Percentiles rank a stretch among this genome's conserved stretches.
phyloP scores from a whole-genome alignment of 768 basidiomycete genomes.

The Trametes villosa region DNA sequence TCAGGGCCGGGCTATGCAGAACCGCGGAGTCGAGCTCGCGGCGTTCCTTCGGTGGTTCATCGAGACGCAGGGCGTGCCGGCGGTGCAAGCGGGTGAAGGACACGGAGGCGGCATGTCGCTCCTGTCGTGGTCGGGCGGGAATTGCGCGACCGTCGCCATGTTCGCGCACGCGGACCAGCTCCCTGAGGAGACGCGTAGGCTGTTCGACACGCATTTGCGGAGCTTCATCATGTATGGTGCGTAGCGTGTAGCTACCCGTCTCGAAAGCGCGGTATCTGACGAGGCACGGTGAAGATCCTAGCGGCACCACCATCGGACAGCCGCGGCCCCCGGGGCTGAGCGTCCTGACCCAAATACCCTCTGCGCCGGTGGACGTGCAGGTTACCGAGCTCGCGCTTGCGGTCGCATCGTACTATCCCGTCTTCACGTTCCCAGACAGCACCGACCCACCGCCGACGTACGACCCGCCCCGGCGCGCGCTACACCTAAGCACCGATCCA shows the following conservation, averaged over 20 bases:
- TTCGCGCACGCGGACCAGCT: constrained; percentile 19
- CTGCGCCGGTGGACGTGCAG: not conserved
- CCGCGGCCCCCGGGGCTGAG: constrained; percentile 3
- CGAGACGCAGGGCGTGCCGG: constrained; percentile 19
- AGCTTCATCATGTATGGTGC: constrained; percentile 24
- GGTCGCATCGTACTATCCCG: constrained; percentile 17
- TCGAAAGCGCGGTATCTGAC: too few relatives aligned
- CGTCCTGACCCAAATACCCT: not conserved
- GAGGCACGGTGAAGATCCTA: constrained; percentile 6
- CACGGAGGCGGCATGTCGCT: constrained; percentile 13
- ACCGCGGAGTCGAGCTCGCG: constrained; percentile 22
- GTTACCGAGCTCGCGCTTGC: not conserved
- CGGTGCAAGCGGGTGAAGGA: not conserved
- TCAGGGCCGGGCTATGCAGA: constrained; percentile 1
- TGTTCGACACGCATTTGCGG: constrained; percentile 19
- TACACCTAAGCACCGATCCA: not conserved
- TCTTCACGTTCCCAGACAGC: constrained; percentile 4
- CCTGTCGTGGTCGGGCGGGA: constrained; percentile 26
- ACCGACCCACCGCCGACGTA: not conserved
- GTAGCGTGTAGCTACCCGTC: not conserved
- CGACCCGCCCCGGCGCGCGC: constrained; percentile 2
- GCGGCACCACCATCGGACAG: constrained; percentile 1
- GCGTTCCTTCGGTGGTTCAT: constrained; percentile 26
- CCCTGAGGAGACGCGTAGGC: constrained; percentile 11
- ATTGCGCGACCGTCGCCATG: constrained; percentile 15